A percentile compares a stretch with the other conserved stretches of the same genome.
These are phyloP conservation scores for Cladosporium oxysporum DNA, from an alignment of 2,329 filamentous ascomycete species.

Conservation along the genomic window DNA sequence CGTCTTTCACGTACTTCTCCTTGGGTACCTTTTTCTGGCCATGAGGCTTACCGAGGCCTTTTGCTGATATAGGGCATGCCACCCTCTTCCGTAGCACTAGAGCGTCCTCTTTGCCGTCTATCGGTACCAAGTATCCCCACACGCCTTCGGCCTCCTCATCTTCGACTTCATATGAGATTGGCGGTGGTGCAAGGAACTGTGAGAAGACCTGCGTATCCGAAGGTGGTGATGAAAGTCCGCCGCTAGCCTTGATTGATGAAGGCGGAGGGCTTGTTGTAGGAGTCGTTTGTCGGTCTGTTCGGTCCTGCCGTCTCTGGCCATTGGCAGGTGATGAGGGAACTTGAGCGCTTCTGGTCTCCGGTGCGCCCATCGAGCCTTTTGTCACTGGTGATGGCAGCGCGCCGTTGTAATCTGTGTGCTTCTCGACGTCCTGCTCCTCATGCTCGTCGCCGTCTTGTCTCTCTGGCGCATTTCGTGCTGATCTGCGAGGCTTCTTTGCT, in stretches of 20 bases:
- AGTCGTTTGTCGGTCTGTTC: conserved; percentile 49
- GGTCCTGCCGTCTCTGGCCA: neutral
- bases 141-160: conserved; percentile 84
- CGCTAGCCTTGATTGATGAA: conserved; percentile 38
- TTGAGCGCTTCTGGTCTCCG: neutral
- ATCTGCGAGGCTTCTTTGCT: conserved; percentile 81
- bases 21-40: conserved; percentile 40
- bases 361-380: conserved; percentile 55
- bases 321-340: neutral
- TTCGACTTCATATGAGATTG: conserved; percentile 74
- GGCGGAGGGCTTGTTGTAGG: conserved; percentile 40
- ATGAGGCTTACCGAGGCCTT: conserved; percentile 34
- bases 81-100: conserved; percentile 75
- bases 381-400: conserved; percentile 83
- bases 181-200: conserved; percentile 75
- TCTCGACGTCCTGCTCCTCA: conserved; percentile 20
- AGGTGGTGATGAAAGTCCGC: conserved; percentile 62
- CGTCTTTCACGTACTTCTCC: conserved; percentile 59
- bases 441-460: conserved; percentile 25
- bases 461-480: conserved; percentile 55
- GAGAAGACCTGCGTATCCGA: conserved; percentile 78
- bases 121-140: conserved; percentile 90
- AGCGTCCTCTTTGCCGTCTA: conserved; percentile 59
- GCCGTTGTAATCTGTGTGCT: conserved; percentile 61
- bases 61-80: conserved; percentile 63